Base-by-base conservation (phyloP, 192 early-diverging fungal species). In the Gaertneriomyces semiglobifer region DNA sequence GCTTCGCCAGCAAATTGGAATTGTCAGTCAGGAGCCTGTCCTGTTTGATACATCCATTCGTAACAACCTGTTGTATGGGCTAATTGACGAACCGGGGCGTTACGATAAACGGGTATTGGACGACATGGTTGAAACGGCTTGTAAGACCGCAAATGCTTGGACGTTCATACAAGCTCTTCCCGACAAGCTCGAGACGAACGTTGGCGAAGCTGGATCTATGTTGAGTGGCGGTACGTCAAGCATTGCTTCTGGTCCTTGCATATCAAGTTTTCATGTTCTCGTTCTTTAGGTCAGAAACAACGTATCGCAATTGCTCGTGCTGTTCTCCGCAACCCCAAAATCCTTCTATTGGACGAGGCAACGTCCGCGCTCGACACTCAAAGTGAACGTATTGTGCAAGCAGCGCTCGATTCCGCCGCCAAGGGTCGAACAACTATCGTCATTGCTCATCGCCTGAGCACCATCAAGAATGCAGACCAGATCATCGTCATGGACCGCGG, bases 291-390 rank as follows among this genome's bases (percentile, higher is more conserved):
- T 7, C 66, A 68, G 43, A 68, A 68, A 43, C 93, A 96, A 79
- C 86, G 96, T 63, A 93, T 98, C 73, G 92, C 93, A 53, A 98
- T 98, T 84, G 94, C 94, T 0, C 84, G 94, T 59, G 91, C 92
- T 16, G 74, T 97, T 40, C 83, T 95, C 53, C 88, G 88, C 62
- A 83, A 94, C 68, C 93, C 94, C 10, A 76, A 75, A 20, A 92
- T 97, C 8, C 82, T 98, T 60, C 50, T 84, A 3, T 63, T 84
- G 40, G 83, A 84, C 63, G 83, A 84, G 56, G 83, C 83, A 19
- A 84, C 83, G 5, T 77, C 74, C 20, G 83, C 83, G 1, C 64
- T 84, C 12, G 83, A 84, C 67, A 82, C 83, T 40, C 66, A 73
- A 39, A 79, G 77, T 10, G 83, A 84, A 60, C 42, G 74, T n/a